phyloP scores from a whole-genome alignment of 768 basidiomycete species.

The Podaxis sp. region DNA sequence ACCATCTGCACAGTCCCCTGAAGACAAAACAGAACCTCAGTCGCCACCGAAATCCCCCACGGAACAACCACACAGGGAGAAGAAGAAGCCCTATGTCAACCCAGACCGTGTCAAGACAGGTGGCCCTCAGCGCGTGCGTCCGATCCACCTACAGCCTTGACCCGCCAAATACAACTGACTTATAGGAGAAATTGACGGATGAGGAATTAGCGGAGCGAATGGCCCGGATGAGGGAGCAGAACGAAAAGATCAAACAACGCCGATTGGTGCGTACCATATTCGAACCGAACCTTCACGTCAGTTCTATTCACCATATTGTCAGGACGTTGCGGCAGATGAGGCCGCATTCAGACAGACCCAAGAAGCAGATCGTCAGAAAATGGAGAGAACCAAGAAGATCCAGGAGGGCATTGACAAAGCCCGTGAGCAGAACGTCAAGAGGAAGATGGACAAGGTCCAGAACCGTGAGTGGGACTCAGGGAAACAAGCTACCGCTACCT shows the following conservation, averaged over 20 bases:
- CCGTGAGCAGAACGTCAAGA: constrained; percentile 73
- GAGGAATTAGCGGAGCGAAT: constrained; percentile 68
- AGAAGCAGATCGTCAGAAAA: constrained; percentile 55
- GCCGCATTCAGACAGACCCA: constrained; percentile 72
- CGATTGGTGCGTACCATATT: constrained; percentile 40
- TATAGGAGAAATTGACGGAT: constrained; percentile 63
- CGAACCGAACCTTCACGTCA: constrained; percentile 7
- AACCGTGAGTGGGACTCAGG: constrained; percentile 84
- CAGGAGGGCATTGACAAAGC: constrained; percentile 67
- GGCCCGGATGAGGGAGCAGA: constrained; percentile 65
- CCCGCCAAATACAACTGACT: not conserved
- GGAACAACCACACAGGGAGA: constrained; percentile 31
- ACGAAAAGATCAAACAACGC: constrained; percentile 73
- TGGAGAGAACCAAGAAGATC: constrained; percentile 54
- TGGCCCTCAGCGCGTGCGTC: constrained; percentile 62
- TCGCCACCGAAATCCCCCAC: constrained; percentile 16
- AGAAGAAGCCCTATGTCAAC: constrained; percentile 76
- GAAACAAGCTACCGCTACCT: constrained; percentile 34
- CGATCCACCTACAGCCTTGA: not conserved
- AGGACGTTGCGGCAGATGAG: constrained; percentile 83
- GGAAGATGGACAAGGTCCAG: constrained; percentile 78
- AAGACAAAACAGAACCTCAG: constrained; percentile 9
- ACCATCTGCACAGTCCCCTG: constrained; percentile 10
- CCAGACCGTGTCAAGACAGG: constrained; percentile 83
- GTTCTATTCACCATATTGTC: constrained; percentile 5